Evolutionary conservation across 2,329 filamentous ascomycete genomes (phyloP), one percentile per base, ranked within the genome.

Genomic region (Exophiala phaeomuriformis): DNA sequence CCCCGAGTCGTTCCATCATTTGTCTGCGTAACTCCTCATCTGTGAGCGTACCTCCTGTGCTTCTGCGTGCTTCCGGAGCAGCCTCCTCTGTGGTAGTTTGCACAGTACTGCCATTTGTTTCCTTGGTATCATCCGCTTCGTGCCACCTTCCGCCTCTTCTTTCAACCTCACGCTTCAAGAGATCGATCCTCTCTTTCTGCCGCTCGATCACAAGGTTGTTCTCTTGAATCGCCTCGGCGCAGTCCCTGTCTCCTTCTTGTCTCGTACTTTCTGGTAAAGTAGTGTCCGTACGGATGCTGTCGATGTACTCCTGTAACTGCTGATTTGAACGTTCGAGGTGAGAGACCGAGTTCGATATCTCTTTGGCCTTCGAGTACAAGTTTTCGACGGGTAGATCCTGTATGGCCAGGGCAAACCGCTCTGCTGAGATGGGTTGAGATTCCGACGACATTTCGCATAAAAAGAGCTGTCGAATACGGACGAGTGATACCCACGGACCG

Each of bases 351-450:
- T 84, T 84, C 41, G 71, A 71, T 6, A 85, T 72, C 63, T 85
- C 82, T 53, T 76, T 73, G 52, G 77, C 77, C 72, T 84, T 84
- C 64, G 74, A 71, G 69, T 83, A 80, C 30, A 85, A 70, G 19
- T 77, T 73, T 55, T 78, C 75, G 59, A 83, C 68, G 6, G 80
- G 76, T 5, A 85, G 77, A 53, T 77, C 74, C 63, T 74, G 69
- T 60, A 85, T 75, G 19, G 81, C 82, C 58, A 72, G 67, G 49
- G 75, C 72, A 64, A 82, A 82, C 54, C 71, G 73, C 32, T 66
- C 63, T n/a, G 72, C 66, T 27, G 72, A 68, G 56, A 81, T 81
- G 31, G 78, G 77, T 10, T 63, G 62, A 7, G 75, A 61, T 63
- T 72, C 67, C 39, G 71, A 63, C 37, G 78, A 78, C 78, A 81